Base-by-base conservation (phyloP, 257 asterid species). In the Euphrasia confusa region DNA sequence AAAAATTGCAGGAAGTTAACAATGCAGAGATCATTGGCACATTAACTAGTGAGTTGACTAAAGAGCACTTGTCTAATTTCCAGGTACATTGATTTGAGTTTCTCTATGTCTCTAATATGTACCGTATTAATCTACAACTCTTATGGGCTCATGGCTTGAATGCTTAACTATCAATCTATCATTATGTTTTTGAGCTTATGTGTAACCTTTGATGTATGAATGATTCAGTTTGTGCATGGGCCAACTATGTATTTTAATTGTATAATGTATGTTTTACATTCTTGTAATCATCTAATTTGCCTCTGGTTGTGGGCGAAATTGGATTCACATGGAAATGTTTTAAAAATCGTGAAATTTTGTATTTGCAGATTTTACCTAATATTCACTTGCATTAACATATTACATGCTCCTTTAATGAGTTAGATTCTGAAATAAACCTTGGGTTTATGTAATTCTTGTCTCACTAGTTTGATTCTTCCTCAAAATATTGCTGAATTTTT, bases 1-100 rank as follows among this genome's bases (percentile, higher is more conserved):
- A 69, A 14, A 78, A 74, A 32, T 58, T 78, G 67, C 77, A 71
- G 63, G 83, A 74, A 48, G 79, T 78, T 32, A 78, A 78, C 58
- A 78, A 74, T 61, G 14, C 83, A 2, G 83, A 74, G n/a, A 42
- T 57, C 50, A 54, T 78, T 48, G 60, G 75, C 33, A 74, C 79
- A 0, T 37, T 78, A 14, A 78, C 77, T 12, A 42, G 33, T 4
- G 74, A 74, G 64, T 64, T 78, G 67, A 64, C 68, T 35, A 78
- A 68, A 58, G 77, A 78, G 32, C 69, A 74, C 18, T 75, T 78
- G 9, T 74, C 83, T 54, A 53, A 56, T 65, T 78, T 74, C 45
- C 83, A 78, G 83, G 83, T 74, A 64, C 14, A n/a, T 21, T 58
- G 10, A 4, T 3, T 18, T 18, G 7, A 3, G 3, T 15, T 21